Base-by-base conservation (phyloP, 1,139 yeast genomes). In the Pichia terricola region DNA sequence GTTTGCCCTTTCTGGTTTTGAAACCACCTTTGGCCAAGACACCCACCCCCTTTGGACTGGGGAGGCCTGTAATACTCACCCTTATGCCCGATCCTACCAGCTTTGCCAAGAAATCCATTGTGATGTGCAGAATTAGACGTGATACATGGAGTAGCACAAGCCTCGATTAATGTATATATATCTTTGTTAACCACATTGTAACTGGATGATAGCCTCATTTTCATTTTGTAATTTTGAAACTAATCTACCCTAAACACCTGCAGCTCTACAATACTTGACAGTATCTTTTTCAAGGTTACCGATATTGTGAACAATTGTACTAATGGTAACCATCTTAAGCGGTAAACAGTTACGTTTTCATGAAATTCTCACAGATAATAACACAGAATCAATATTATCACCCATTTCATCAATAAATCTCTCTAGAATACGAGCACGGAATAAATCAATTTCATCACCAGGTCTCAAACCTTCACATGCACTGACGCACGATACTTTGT, bases 271-370 rank as follows among this genome's bases (percentile, higher is more conserved):
- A 57, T 91, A 75, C 63, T 87, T 86, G 39, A 89, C 97, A 35
- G 91, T 84, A n/a, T 96, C 96, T 38, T 70, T 69, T 28, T 69
- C 68, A 33, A 81, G 75, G 52, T 86, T 74, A 34, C 96, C 96
- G 52, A 91, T 79, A 59, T 83, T 85, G 64, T 91, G 96, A 40
- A 91, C 75, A 45, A 89, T 78, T 36, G 95, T 78, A 45, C 99
- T 98, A 39, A 87, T 79, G 7, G 98, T 96, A 46, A 94, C 79
- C 95, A 89, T 83, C 41, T 75, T 72, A 50, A 91, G 68, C 10
- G 98, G 98, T 60, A 94, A 70, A 68, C 97, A 91, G 68, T 91
- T 91, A 48, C 99, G 98, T 65, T 86, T 81, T 62, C 84, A 88
- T 53, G 91, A 85, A 39, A 91, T 86, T 61, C 88, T 79, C 26